Conservation (phyloP, 2,329 filamentous ascomycete genomes). For the Rosellinia necatrix region DNA sequence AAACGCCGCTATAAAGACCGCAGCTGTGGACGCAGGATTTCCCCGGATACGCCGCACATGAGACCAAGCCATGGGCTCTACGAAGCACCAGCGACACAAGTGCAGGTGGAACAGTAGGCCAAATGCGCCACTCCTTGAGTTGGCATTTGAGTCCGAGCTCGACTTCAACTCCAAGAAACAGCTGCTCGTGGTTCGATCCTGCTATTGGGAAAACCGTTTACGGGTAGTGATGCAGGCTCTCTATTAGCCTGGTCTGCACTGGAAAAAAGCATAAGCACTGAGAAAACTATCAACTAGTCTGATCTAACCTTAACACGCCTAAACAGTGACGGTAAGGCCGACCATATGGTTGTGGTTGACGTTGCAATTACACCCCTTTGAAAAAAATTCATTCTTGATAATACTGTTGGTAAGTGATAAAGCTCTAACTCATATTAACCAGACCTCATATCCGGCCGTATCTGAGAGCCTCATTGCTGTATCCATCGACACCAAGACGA, state of each 20-base stretch:
- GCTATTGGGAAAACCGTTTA: neutral
- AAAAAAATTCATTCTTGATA: neutral
- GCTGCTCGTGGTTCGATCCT: neutral
- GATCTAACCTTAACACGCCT: neutral
- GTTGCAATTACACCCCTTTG: neutral
- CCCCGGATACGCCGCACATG: neutral
- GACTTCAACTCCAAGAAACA: neutral
- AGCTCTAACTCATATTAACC: neutral
- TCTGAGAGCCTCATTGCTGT: slow-evolving; percentile 2
- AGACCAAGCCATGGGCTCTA: neutral
- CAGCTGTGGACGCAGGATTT: neutral
- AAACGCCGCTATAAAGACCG: neutral
- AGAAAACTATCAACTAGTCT: neutral
- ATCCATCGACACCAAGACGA: slow-evolving; percentile 1
- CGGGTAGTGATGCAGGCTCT: neutral
- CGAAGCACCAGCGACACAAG: neutral
- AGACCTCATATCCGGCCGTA: slow-evolving; percentile 1
- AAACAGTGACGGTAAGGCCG: neutral
- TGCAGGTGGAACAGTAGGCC: neutral
- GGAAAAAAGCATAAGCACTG: neutral
- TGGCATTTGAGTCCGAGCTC: neutral
- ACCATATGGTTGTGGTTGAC: neutral
- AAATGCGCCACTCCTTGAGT: slow-evolving; percentile 4
- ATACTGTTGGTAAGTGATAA: neutral
- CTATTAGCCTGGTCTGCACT: neutral